Percentiles rank a stretch among this genome's conserved stretches.
phyloP scores from a whole-genome alignment of 495 filamentous ascomycete species.

The Physcia stellaris region DNA sequence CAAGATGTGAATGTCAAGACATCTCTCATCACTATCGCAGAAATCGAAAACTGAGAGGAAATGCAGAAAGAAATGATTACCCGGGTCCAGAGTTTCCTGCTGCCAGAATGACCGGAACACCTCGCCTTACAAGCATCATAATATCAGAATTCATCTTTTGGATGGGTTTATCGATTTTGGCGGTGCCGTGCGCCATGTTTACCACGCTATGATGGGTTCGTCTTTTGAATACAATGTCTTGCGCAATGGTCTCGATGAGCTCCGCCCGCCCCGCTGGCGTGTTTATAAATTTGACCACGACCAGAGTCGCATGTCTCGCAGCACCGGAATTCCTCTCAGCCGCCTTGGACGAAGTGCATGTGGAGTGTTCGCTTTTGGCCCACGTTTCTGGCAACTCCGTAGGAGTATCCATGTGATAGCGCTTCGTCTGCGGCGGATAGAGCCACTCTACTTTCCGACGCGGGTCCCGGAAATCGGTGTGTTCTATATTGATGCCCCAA shows the following conservation, averaged over 20 bases:
- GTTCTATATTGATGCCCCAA: neutral
- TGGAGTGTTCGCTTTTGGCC: neutral
- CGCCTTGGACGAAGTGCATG: neutral
- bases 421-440: neutral
- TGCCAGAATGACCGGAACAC: neutral
- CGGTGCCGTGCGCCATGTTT: neutral
- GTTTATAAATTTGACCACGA: neutral
- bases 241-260: neutral
- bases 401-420: neutral
- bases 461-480: neutral
- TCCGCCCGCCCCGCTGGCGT: neutral
- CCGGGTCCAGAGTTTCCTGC: neutral
- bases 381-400: neutral
- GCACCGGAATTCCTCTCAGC: neutral
- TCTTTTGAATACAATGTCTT: neutral
- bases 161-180: neutral
- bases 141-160: neutral
- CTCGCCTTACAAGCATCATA: neutral
- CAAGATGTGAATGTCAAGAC: too few species aligned
- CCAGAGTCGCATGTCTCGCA: constrained; percentile 1
- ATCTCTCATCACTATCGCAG: too few species aligned
- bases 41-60: too few species aligned
- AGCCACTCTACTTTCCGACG: neutral
- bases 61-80: too few species aligned
- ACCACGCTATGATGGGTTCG: constrained; percentile 1